phyloP scores from a whole-genome alignment of 2,329 filamentous ascomycete species.

The Epichloe festucae region DNA sequence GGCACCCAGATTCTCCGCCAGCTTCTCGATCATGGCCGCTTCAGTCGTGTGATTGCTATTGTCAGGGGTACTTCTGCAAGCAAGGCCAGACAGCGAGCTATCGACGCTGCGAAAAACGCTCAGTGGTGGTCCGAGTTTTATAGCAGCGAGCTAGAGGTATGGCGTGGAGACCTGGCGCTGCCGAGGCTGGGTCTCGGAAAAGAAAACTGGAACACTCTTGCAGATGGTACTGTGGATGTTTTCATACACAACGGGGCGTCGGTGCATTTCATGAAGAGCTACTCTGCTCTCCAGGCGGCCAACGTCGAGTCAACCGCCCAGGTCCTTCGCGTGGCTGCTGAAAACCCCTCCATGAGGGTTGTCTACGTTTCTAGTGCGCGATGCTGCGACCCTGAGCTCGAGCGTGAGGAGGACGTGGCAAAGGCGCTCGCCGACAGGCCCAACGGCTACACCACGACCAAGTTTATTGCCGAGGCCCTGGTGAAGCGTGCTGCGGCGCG shows the following conservation, averaged over 20 bases:
- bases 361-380: constrained; percentile 1
- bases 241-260: constrained; percentile 6
- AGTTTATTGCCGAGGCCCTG: constrained; percentile 11
- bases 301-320: constrained; percentile 5
- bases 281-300: constrained; percentile 1
- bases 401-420: constrained; percentile 2
- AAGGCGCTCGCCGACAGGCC: neutral
- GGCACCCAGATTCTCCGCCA: too few relatives aligned
- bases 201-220: neutral
- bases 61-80: too few relatives aligned
- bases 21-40: too few relatives aligned
- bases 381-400: neutral
- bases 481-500: constrained; percentile 9
- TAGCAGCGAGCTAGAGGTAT: constrained; percentile 2
- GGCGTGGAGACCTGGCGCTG: neutral
- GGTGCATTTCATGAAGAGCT: constrained; percentile 5
- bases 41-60: too few relatives aligned
- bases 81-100: neutral
- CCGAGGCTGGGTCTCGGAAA: neutral
- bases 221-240: neutral
- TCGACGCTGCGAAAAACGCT: constrained; percentile 1
- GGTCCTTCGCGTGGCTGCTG: constrained; percentile 1
- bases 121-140: constrained; percentile 3
- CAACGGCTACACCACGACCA: constrained; percentile 10
- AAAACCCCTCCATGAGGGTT: neutral